A percentile compares a stretch with the other conserved stretches of the same genome.
These are phyloP conservation scores for Rhododendron henanense DNA, from an alignment of 148 eudicot species.

Conservation along the genomic window DNA sequence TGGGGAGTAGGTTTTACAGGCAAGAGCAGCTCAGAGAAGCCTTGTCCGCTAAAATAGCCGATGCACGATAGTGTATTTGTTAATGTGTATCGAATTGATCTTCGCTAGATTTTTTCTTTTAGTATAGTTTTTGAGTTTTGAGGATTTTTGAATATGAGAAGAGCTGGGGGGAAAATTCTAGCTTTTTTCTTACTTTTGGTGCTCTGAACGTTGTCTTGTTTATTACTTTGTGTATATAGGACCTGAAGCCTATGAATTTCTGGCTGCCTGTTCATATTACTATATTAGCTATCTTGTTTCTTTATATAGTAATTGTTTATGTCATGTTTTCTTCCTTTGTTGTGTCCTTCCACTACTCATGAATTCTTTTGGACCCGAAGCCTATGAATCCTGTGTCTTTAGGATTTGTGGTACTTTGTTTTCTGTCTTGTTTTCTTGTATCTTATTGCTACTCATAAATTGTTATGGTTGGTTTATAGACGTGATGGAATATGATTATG, in stretches of 20 bases:
- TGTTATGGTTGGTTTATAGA: neutral
- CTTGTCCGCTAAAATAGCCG: conserved; percentile 48
- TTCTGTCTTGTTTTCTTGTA: neutral
- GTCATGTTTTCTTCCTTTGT: too few species aligned
- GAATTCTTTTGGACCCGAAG: neutral
- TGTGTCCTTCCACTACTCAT: neutral
- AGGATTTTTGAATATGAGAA: neutral
- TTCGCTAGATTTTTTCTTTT: neutral
- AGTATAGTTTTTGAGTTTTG: neutral
- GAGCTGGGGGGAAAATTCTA: neutral
- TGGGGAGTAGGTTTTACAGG: conserved; percentile 57
- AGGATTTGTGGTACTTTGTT: neutral
- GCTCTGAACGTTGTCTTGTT: neutral
- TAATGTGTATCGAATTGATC: neutral
- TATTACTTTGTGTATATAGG: neutral
- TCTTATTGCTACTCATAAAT: neutral
- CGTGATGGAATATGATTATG: neutral
- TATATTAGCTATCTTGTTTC: neutral
- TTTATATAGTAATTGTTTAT: neutral
- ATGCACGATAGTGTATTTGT: conserved; percentile 23
- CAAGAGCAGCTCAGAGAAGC: conserved; percentile 67
- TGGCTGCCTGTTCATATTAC: neutral
- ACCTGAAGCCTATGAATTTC: neutral
- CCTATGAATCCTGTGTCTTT: neutral
- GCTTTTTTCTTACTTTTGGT: neutral